Base-by-base conservation (phyloP, 2,329 filamentous ascomycete species). In the Whalleya microplaca region DNA sequence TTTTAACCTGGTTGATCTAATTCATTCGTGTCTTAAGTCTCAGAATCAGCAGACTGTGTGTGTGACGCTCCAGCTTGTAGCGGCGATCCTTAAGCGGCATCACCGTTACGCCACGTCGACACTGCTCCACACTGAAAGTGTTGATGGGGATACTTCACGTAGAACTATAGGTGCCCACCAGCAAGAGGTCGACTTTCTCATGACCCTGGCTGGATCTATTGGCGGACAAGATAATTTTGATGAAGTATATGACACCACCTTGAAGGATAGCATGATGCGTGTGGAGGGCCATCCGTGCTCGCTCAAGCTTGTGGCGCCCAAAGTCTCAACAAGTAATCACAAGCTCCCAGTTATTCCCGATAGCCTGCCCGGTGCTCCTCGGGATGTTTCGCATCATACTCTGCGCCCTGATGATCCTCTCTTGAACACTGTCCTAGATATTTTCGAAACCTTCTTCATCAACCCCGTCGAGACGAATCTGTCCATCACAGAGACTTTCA, bases 401-500 rank as follows among this genome's bases (percentile, higher is more conserved):
- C 77, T 91, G 18, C 81, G 81, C 51, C 80, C 79, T 1, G 84
- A 85, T 52, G 87, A 87, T 63, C 86, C 82, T 43, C 81, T 87
- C 37, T 79, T 87, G 45, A 85, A 84, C 70, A 85, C 90, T 8
- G 77, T 90, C 2, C 76, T 90, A 9, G 87, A 89, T 43, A 80
- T 94, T 7, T 74, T 99, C 10, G 83, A 88, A 44, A 87, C 82
- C 0, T 99, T 98, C 68, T 92, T 97, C 65, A 83, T 91, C 4
- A 99, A 99, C 66, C 88, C 92, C 2, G 87, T 98, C 2, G 92
- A 97, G 65, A 93, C 90, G 2, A 99, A 99, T 65, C 77, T 99
- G 2, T 90, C 89, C 0, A 80, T 97, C 1, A 98, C 94, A 0
- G 91, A 96, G 66, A 84, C 90, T 0, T 80, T 98, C 43, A 84